Base-by-base conservation (phyloP, 1,284 basidiomycete genomes). In the Rhodofomes roseus region DNA sequence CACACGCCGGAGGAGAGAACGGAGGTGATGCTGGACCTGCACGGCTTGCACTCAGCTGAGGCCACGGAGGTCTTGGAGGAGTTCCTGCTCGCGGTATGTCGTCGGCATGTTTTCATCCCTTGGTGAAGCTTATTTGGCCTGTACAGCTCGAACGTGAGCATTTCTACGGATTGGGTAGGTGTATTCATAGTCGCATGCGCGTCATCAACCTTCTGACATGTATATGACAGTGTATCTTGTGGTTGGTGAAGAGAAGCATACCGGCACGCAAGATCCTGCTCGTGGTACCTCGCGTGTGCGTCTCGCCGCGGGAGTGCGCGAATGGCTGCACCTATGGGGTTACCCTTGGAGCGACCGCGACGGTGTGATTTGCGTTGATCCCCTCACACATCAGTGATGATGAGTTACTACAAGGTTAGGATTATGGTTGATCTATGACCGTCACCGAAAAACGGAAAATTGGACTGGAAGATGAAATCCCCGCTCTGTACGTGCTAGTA, bases 191-290 rank as follows among this genome's bases (percentile, higher is more conserved):
- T 23, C 46, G 22, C 23, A 16, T 9, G 29, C 22, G 20, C 22
- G 18, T 25, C 18, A 29, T 27, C 25, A 29, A 25, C 29, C 25
- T 29, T 29, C 25, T 54, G 41, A 44, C 56, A n/a, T 20, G 31
- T 12, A 29, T 41, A 66, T 50, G n/a, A 27, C 63, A 92, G 96
- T 84, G 20, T 99, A 92, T 71, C 76, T 95, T 25, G 83, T 98
- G 36, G 93, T 98, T 4, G 96, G 97, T 11, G 94, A 97, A 73
- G 95, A 96, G 73, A 96, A 95, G 74, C 96, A 98, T 72, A 95
- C 93, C 1, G 95, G 93, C 2, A 90, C 86, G 31, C 92, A 95
- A 69, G 93, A 95, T 69, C 77, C 83, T 16, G 83, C 81, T 14
- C 84, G 93, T 54, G 92, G 95, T 39, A 85, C 92, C 1, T 92